Evolutionary conservation across 2,329 filamentous ascomycete species (phyloP), one percentile per base, ranked within the genome.

Genomic region (Fusarium drepaniforme): DNA sequence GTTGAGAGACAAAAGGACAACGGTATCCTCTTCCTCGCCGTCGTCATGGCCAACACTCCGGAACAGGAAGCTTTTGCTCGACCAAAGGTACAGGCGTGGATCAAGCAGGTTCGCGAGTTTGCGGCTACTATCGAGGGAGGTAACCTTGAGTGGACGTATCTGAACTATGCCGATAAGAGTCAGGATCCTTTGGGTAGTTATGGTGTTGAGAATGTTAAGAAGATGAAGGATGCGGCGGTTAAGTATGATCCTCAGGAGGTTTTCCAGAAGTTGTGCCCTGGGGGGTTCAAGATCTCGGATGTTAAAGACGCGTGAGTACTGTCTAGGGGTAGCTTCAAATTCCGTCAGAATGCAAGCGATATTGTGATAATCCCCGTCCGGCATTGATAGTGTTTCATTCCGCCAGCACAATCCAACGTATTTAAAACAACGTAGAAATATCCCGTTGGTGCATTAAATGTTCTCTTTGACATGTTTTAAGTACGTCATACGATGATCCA

Each of bases 191-290:
- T 80, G 15, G 37, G 63, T 9, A 77, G 63, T 23, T 80, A 78
- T 18, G 77, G 77, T 9, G 37, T n/a, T 7, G 73, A 73, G 15
- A 80, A 79, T 7, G 40, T 79, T 0, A 66, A 35, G 37, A 70
- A 70, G 33, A 77, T 80, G 65, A 71, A 67, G 23, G 64, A 77
- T 11, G 70, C 71, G 0, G 72, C 74, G 0, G 64, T 61, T 1
- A 79, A 79, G 5, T 72, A 77, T 9, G 81, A 82, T 53, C 73
- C 80, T 2, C 70, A 74, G 16, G 71, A 80, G 23, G 64, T 80
- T 13, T 76, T 83, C 5, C 79, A 82, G 33, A 77, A 66, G 15
- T 13, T 70, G 13, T 66, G 68, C 2, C 73, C 73, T n/a, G 73
- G 75, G 13, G 75, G 75, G 0, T 77, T 77, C 11, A 77, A 77